phyloP scores from a whole-genome alignment of 2,329 filamentous ascomycete species.

The Ascochyta fabae region DNA sequence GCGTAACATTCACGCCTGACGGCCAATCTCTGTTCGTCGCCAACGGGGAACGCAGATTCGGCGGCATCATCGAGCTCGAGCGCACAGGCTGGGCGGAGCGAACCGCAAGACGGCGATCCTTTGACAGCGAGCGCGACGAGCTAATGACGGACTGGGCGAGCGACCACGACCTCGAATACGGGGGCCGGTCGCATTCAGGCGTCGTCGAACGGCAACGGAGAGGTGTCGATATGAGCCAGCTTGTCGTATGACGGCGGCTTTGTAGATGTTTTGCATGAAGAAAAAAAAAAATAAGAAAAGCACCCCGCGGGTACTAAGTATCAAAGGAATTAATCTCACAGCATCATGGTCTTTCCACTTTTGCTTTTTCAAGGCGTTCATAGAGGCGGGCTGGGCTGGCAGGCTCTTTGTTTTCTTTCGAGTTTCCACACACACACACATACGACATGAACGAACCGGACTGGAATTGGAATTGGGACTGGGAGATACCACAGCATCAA shows the following conservation, averaged over 20 bases:
- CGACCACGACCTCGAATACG: constrained; percentile 27
- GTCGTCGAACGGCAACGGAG: constrained; percentile 29
- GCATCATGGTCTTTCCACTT: constrained; percentile 1
- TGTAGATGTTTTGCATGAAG: constrained; percentile 38
- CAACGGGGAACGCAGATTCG: constrained; percentile 69
- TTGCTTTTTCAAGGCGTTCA: background rate
- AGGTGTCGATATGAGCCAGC: constrained; percentile 31
- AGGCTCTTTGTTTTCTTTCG: background rate
- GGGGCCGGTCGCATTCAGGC: constrained; percentile 19
- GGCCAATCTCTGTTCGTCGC: constrained; percentile 73
- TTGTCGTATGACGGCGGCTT: constrained; percentile 35
- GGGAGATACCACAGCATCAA: constrained; percentile 22
- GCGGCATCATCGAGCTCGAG: constrained; percentile 70
- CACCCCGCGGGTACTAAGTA: too few species aligned
- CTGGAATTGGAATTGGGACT: background rate
- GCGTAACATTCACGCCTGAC: constrained; percentile 69
- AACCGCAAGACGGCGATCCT: constrained; percentile 11
- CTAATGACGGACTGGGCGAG: constrained; percentile 32
- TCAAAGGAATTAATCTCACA: constrained; percentile 7
- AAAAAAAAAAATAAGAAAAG: too few species aligned
- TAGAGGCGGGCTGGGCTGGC: constrained; percentile 1
- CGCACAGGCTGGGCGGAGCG: constrained; percentile 46
- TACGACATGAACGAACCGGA: constrained; percentile 3
- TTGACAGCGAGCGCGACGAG: constrained; percentile 16
- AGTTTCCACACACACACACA: background rate